Base-by-base conservation (phyloP, 441 rosid species). In the Pelargonium fulgidum region DNA sequence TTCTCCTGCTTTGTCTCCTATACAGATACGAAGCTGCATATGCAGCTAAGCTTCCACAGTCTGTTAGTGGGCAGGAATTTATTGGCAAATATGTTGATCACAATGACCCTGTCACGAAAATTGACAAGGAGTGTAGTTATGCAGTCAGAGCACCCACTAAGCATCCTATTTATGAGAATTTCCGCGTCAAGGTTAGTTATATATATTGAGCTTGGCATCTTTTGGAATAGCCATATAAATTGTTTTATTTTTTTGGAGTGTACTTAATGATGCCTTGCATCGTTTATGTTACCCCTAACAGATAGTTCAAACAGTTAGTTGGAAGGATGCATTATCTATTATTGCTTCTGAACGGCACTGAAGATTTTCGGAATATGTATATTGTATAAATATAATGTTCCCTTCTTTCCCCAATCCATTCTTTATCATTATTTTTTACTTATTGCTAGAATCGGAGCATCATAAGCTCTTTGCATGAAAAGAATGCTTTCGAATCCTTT, bases 91-190 rank as follows among this genome's bases (percentile, higher is more conserved):
- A 89, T 76, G 44, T 26, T 52, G 87, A 92, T 76, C 98, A 95
- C 48, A 83, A 83, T 69, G 99, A 95, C 87, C 80, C 86, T 4
- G 97, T 95, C 75, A 92, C 98, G 16, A 78, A 82, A 63, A 90
- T 95, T 52, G 97, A 95, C 78, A 69, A 72, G 20, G 88, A 84
- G 74, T 82, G 89, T 73, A 75, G 81, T 64, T 95, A 95, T 81
- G 85, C 82, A 59, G 93, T 92, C 69, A 86, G 45, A 79, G 93
- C 97, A 68, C 81, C 98, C 17, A 85, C 93, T 68, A 86, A 81
- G 72, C 99, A 95, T 83, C 97, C 98, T 65, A 84, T 95, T 68
- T 91, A 92, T 63, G 98, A 95, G 78, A 95, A 92, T 79, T 95
- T 96, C 85, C 84, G 98, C 9, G 99, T 95, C 82, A 89, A 89